Base-by-base conservation (phyloP, 129 eudicot species). In the Lactuca saligna region DNA sequence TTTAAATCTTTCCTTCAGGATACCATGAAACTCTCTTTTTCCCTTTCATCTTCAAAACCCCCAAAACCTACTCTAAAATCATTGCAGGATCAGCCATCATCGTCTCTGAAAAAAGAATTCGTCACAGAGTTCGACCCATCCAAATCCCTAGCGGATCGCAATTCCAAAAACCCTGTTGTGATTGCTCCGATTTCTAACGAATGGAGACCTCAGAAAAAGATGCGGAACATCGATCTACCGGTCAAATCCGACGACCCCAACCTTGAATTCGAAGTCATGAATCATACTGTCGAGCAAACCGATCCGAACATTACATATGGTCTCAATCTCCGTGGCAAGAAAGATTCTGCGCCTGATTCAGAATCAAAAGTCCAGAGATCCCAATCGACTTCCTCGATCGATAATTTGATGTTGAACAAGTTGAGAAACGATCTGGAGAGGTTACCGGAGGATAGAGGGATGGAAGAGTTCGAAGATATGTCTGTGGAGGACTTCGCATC, bases 401-500 rank as follows among this genome's bases (percentile, higher is more conserved):
- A 88, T 6, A 54, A 37, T 3, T 12, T 76, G 41, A 82, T 87
- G 93, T 53, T 87, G 65, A 66, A 78, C 74, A 87, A 64, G 17
- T 65, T 87, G 44, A 85, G 65, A 78, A 79, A 75, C 8, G 97
- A 94, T 81, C 57, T 94, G 48, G 66, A 50, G n/a, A 82, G 33
- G 8, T 77, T 89, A 62, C 90, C 95, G 11, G 97, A 89, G 2
- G 86, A 83, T 62, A 25, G 60, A 6, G 95, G 92, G 9, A 20
- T 78, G 50, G 93, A 89, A 12, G 88, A 89, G 32, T 94, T 63
- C 62, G 70, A 65, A 3, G 95, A 80, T 4, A 57, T 83, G 31
- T 82, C 97, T 1, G 88, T 94, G 3, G 97, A 89, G 75, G 83
- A 83, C 8, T 94, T 87, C 31, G 99, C 79, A 0, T 73, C 81